These are phyloP conservation scores for Solanum phureja DNA, from an alignment of 257 asterid species.

Conservation along the genomic window DNA sequence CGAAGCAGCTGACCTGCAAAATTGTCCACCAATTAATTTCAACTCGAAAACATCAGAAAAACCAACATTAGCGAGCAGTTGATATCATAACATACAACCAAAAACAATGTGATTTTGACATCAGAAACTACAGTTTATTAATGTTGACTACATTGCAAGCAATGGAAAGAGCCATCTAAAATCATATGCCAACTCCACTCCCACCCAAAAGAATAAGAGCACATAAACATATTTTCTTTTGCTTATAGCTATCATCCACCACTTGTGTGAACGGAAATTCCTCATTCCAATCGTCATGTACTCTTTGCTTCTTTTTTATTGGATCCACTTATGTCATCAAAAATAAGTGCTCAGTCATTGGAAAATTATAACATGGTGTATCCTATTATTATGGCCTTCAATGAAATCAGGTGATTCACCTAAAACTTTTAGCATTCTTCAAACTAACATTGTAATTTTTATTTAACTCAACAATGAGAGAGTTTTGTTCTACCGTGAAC, in stretches of 20 bases:
- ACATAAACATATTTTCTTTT: not conserved
- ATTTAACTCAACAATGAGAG: not conserved
- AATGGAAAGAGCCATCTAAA: not conserved
- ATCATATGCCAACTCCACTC: not conserved
- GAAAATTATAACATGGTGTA: not conserved
- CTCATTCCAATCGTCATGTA: not conserved
- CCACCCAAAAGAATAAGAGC: not conserved
- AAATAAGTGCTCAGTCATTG: not conserved
- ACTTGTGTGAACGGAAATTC: not conserved
- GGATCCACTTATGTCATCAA: not conserved
- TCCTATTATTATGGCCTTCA: not conserved
- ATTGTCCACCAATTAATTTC: not conserved
- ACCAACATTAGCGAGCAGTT: not conserved
- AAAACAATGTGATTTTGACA: not conserved
- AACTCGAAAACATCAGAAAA: not conserved
- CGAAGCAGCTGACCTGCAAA: slow-evolving; percentile 92
- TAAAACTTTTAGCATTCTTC: not conserved
- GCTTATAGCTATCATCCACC: not conserved
- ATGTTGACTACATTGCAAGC: not conserved
- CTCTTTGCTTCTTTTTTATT: not conserved
- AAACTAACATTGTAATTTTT: not conserved
- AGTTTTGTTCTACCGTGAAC: not conserved
- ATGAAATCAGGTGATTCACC: not conserved
- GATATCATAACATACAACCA: not conserved
- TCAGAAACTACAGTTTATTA: not conserved